Base-by-base conservation (phyloP, 495 filamentous ascomycete species). In the Wilcoxina mikolae region DNA sequence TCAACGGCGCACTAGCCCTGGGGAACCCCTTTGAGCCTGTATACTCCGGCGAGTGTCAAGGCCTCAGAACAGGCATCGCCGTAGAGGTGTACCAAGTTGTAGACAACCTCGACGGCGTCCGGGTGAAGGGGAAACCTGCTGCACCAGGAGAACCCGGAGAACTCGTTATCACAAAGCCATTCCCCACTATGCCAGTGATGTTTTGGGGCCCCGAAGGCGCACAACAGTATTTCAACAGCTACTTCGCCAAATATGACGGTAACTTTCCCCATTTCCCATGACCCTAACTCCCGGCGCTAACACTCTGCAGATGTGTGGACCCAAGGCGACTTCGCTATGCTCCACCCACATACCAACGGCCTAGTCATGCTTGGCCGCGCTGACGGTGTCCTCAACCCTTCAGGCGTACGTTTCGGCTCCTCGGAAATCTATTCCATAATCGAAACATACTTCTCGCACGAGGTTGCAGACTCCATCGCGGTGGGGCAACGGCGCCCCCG, bases 381-480 rank as follows among this genome's bases (percentile, higher is more conserved):
- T 20, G 88, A 95, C 62, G 88, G 88, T 3, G 86, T 94, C 38
- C 70, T 95, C 26, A 95, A 95, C 67, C 88, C 88, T 0, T 78
- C 76, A 9, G 88, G 88, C 0, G 85, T 95, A 9, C 72, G 88
- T 29, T 95, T 95, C 59, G 88, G 88, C 15, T 83, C 79, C 39
- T 83, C 86, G 4, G 85, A 90, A 67, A 81, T 90, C 43, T 90
- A 90, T 67, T 70, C 71, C 18, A 81, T 87, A 3, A 67, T 88
- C 22, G 85, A 90, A 65, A 70, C 73, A 44, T 66, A 75, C 51
- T 87, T 87, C 59, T 67, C 76, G 0, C 67, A 76, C 17, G 68
- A 72, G 42, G 68, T 88, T 15, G 69, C 69, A 24, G 84, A 90
- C 57, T 79, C 76, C 11, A 72, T 90, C 28, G 86, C 82, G 54